Percentiles rank a stretch among this genome's conserved stretches.
Evolutionary conservation across 139 green algal genomes (phyloP).

Genomic region (Coelastrella sp.): DNA sequence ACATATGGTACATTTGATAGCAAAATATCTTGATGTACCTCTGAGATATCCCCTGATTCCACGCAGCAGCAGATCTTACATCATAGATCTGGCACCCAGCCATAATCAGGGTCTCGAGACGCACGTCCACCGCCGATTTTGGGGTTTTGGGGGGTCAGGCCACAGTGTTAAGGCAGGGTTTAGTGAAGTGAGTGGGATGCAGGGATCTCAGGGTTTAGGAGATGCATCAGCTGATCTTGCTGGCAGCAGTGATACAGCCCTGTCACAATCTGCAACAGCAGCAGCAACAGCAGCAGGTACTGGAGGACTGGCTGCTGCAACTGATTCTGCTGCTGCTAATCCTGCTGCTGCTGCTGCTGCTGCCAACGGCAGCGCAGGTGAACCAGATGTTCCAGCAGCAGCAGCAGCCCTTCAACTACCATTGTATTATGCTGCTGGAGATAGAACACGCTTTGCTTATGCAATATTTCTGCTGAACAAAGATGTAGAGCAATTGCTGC

Average conservation of each 20-base stretch:
- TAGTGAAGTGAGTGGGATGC: not conserved
- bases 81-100: constrained; percentile 59
- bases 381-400: constrained; percentile 17
- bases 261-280: not conserved
- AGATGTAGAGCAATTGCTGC: constrained; percentile 80
- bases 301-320: too few species aligned
- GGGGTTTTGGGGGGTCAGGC: not conserved
- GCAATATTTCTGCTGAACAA: constrained; percentile 82
- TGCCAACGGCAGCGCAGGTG: not conserved
- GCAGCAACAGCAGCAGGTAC: constrained; percentile 4
- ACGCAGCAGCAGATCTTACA: constrained; percentile 59
- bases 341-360: not conserved
- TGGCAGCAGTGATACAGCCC: not conserved
- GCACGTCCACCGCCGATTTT: not conserved
- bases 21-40: constrained; percentile 73
- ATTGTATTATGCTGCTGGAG: constrained; percentile 69
- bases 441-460: constrained; percentile 77
- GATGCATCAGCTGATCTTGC: not conserved
- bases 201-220: not conserved
- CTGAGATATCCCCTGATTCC: constrained; percentile 75
- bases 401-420: constrained; percentile 54
- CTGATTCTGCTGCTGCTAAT: not conserved
- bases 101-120: constrained; percentile 24
- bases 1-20: constrained; percentile 62
- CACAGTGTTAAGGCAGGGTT: not conserved